Evolutionary conservation across 2,329 filamentous ascomycete genomes (phyloP).

Genomic region (Xylariaceae sp.): DNA sequence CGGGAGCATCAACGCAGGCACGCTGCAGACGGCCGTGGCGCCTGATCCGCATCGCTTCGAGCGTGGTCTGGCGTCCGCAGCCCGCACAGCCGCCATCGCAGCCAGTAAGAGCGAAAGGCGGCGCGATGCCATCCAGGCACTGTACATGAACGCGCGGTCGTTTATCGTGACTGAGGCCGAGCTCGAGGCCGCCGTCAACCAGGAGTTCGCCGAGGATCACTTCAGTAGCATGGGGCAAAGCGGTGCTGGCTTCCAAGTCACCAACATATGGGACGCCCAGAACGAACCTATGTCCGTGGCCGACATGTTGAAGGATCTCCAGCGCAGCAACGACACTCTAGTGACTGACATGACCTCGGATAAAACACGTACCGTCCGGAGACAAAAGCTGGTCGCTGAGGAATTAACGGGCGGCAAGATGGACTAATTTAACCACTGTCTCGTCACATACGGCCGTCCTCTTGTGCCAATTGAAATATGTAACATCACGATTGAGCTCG

Average conservation of each 20-base stretch:
- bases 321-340: conserved; percentile 36
- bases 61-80: conserved; percentile 54
- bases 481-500: neutral
- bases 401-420: conserved; percentile 67
- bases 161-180: conserved; percentile 88
- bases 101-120: conserved; percentile 64
- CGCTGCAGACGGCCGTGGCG: conserved; percentile 57
- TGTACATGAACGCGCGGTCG: conserved; percentile 86
- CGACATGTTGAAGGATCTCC: conserved; percentile 51
- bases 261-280: conserved; percentile 61
- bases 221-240: conserved; percentile 46
- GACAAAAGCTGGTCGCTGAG: conserved; percentile 64
- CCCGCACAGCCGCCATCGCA: conserved; percentile 51
- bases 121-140: conserved; percentile 76
- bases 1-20: conserved; percentile 65
- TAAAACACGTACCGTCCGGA: conserved; percentile 53
- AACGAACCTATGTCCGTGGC: conserved; percentile 54
- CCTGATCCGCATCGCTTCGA: conserved; percentile 69
- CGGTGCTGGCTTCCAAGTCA: conserved; percentile 37
- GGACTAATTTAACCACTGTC: conserved; percentile 42
- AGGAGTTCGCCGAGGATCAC: conserved; percentile 73
- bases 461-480: neutral
- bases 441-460: neutral
- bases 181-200: conserved; percentile 75
- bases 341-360: conserved; percentile 48